These are phyloP conservation scores for Colletotrichum sp. DNA, from an alignment of 2,329 filamentous ascomycete species.

Conservation along the genomic window DNA sequence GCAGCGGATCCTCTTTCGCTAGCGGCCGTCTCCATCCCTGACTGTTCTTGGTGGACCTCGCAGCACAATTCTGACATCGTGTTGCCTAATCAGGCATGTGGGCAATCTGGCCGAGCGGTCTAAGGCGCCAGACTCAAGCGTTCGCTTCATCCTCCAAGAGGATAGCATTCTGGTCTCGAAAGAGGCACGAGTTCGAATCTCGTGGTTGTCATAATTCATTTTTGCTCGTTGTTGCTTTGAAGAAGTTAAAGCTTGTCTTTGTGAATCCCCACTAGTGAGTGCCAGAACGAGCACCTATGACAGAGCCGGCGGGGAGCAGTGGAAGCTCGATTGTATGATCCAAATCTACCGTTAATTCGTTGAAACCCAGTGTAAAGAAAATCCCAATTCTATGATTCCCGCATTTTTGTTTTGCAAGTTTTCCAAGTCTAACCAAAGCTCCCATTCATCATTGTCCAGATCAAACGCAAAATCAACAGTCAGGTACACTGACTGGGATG, in stretches of 20 bases:
- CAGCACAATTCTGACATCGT: background rate
- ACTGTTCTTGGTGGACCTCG: background rate
- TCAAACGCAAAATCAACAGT: slow-evolving; percentile 38
- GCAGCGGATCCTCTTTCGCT: background rate
- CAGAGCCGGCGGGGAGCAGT: background rate
- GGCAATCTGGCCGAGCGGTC: slow-evolving; percentile 9
- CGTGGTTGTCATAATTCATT: background rate
- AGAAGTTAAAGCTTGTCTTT: background rate
- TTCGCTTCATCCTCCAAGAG: background rate
- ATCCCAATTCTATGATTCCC: background rate
- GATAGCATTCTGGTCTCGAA: slow-evolving; percentile 5
- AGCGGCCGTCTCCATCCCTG: background rate
- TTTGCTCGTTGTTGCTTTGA: background rate
- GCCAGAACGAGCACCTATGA: background rate
- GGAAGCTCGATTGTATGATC: background rate
- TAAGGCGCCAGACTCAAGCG: slow-evolving; percentile 11
- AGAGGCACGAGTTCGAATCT: slow-evolving; percentile 11
- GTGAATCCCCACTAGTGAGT: background rate
- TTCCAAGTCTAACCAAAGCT: background rate
- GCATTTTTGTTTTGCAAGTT: background rate
- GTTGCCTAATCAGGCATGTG: background rate
- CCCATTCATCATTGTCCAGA: background rate
- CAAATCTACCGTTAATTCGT: background rate
- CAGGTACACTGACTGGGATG: slow-evolving; percentile 57
- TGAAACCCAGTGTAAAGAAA: background rate